Evolutionary conservation across 2,329 filamentous ascomycete genomes (phyloP).

Genomic region (Talaromyces rugulosus): DNA sequence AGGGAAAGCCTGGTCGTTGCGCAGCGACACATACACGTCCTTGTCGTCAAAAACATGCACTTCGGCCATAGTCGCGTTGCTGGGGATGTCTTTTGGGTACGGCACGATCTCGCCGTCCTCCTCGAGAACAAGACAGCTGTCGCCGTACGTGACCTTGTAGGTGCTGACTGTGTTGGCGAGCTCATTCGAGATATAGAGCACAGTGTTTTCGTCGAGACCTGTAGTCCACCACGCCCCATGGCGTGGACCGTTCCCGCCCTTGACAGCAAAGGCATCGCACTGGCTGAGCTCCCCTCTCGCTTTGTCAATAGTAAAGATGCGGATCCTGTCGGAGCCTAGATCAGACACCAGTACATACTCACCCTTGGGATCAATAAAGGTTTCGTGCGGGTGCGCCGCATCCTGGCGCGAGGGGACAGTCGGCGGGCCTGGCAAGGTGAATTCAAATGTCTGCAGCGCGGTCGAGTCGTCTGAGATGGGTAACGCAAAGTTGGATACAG

Average conservation of each 20-base stretch:
- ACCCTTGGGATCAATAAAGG: constrained; percentile 62
- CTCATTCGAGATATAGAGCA: constrained; percentile 52
- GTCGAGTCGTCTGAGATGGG: constrained; percentile 18
- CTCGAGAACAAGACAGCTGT: constrained; percentile 22
- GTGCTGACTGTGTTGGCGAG: constrained; percentile 47
- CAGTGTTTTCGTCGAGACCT: background rate
- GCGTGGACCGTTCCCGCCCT: constrained; percentile 58
- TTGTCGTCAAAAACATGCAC: constrained; percentile 19
- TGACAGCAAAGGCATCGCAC: constrained; percentile 40
- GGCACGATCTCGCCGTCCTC: constrained; percentile 12
- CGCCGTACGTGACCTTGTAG: constrained; percentile 28
- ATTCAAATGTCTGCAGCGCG: constrained; percentile 39
- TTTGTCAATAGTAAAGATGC: constrained; percentile 52
- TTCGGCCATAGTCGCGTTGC: constrained; percentile 24
- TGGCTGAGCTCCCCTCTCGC: constrained; percentile 41
- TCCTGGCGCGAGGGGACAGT: constrained; percentile 48
- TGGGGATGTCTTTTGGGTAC: constrained; percentile 18
- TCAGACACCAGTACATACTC: constrained; percentile 63
- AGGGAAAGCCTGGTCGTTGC: constrained; percentile 25
- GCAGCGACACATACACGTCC: constrained; percentile 30
- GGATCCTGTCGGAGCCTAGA: constrained; percentile 60
- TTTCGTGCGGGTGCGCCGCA: constrained; percentile 60
- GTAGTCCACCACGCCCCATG: constrained; percentile 57
- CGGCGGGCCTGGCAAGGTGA: constrained; percentile 28
- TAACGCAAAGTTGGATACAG: constrained; percentile 30